Evolutionary conservation across 176 grass and related monocot species (phyloP), one percentile per base, ranked within the genome.

Genomic region (Avena atlantica): DNA sequence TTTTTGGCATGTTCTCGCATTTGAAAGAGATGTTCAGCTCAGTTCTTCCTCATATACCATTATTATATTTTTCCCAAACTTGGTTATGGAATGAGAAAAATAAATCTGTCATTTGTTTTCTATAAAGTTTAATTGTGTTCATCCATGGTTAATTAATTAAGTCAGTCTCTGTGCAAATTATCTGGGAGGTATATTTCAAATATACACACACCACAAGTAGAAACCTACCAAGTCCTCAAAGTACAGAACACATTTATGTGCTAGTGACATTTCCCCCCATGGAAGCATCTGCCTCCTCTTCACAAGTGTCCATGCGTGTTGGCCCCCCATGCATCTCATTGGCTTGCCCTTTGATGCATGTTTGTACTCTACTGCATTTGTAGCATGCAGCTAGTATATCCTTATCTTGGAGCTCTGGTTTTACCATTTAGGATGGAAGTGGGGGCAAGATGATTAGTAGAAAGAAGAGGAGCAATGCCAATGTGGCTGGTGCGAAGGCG

Each of bases 391-490:
- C 10, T 63, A 64, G 61, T 4, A 34, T 34, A 8, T 7, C 66
- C 51, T 72, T 83, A 59, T 45, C 29, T 36, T 72, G 49, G 20
- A 36, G 66, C 65, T 23, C 65, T 60, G 81, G 2, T 15, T 83
- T 73, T 83, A 58, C 68, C 68, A 73, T 73, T 73, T 42, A 83
- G 68, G 67, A 83, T 72, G 68, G 20, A 47, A 25, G 81, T 59
- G 68, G 81, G 68, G 52, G n/a, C 81, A 83, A 83, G 81, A 67
- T 67, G 81, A 25, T 64, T 27, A 59, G 68, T 66, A 73, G 67
- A 52, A 73, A 73, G 68, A 69, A 19, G 68, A 83, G 68, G 68
- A 73, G 67, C 36, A 83, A 73, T 73, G 66, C 56, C 52, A 83
- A 60, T 73, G 67, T 73, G 68, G 61, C 61, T 25, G 81, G 81